Percentiles rank a stretch among this genome's conserved stretches.
Evolutionary conservation across 2,329 filamentous ascomycete genomes (phyloP).

Genomic region (Colletotrichum magnum): DNA sequence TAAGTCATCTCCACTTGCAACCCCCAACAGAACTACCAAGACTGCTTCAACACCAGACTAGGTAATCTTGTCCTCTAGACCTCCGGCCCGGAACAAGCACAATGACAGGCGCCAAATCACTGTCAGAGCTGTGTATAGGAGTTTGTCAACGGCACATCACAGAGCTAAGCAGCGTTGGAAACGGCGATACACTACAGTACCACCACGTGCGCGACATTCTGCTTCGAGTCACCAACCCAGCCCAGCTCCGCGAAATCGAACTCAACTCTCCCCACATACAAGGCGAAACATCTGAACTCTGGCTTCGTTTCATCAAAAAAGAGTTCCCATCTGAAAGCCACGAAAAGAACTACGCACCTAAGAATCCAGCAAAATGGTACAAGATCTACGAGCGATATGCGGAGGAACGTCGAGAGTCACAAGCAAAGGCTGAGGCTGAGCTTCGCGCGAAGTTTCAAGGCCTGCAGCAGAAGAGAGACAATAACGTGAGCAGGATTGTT

Average conservation of each 20-base stretch:
- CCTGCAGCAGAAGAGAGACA: conserved; percentile 70
- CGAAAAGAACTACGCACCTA: conserved; percentile 74
- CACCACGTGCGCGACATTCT: conserved; percentile 74
- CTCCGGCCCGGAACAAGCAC: neutral
- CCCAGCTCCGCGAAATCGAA: conserved; percentile 83
- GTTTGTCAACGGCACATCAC: conserved; percentile 68
- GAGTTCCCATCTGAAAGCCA: conserved; percentile 79
- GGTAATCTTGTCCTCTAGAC: conserved; percentile 8
- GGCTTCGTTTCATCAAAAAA: conserved; percentile 83
- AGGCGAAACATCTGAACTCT: conserved; percentile 79
- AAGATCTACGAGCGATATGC: conserved; percentile 82
- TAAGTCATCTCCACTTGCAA: neutral
- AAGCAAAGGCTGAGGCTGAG: conserved; percentile 71
- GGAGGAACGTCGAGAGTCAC: conserved; percentile 68
- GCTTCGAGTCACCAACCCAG: conserved; percentile 77
- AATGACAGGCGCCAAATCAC: conserved; percentile 56
- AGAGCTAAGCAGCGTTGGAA: conserved; percentile 78
- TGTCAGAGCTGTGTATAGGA: conserved; percentile 65
- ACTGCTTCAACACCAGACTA: neutral
- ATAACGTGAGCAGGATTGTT: conserved; percentile 71
- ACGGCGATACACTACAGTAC: conserved; percentile 66
- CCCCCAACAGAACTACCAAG: neutral
- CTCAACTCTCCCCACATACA: conserved; percentile 81
- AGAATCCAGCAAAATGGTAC: conserved; percentile 80
- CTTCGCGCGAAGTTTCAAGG: conserved; percentile 71